Evolutionary conservation across 2,329 filamentous ascomycete genomes (phyloP), one percentile per base, ranked within the genome.

Genomic region (Phialophora expanda): DNA sequence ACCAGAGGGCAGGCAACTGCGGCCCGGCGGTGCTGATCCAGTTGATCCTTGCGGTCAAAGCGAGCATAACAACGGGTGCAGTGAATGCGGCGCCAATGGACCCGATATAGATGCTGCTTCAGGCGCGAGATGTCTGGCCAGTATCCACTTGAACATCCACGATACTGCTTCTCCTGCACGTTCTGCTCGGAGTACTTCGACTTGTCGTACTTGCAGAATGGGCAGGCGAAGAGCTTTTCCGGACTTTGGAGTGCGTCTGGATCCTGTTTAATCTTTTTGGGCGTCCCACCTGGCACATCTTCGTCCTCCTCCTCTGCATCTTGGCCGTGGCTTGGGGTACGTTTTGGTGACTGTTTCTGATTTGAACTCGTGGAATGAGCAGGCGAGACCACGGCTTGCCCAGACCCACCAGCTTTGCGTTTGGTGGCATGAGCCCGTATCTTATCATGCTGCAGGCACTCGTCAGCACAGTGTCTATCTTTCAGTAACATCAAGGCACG

Each of bases 71-170:
- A 72, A 9, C 66, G 61, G 22, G 46, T 44, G 46, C 71, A 72
- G 30, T 69, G 65, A 32, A 62, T 53, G 4, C 56, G 26, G 17
- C 67, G 67, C 65, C 61, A 69, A 56, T 72, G 71, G n/a, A 72
- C 67, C 14, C 71, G 70, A 34, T 71, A 70, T 7, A 72, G 62
- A 60, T 72, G 71, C 51, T 72, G 71, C 62, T 72, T 72, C 24
- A 72, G 65, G 26, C 71, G 65, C 41, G 71, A 71, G 26, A 71
- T 69, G 54, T 71, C 70, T n/a, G 66, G 60, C 65, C 64, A 71
- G 34, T 68, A 69, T n/a, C 69, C 68, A 32, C 66, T 68, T 17
- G 68, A 66, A 51, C 71, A 72, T 26, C 65, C 55, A 12, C 71
- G 68, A 58, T 72, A 72, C 6, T 67, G 58, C 32, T 69, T 70